phyloP scores from a whole-genome alignment of 2,329 filamentous ascomycete genomes.

The Talaromyces sp. region DNA sequence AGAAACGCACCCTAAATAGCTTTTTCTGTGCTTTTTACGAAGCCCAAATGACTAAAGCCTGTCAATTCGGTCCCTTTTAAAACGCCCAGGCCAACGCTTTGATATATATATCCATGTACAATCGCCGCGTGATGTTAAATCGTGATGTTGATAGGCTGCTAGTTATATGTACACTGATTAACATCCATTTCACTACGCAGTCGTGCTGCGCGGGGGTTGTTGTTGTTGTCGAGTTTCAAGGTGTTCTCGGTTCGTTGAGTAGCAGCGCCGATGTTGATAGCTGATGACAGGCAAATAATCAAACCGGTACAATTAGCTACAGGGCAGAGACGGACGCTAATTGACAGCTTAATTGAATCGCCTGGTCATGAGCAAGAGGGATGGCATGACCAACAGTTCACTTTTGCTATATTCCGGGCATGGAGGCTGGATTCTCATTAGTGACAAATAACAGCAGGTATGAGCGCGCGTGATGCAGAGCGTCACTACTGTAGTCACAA shows the following conservation, averaged over 20 bases:
- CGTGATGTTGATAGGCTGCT: neutral
- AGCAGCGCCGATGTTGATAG: neutral
- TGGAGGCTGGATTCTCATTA: neutral
- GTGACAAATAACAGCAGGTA: neutral
- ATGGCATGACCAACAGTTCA: neutral
- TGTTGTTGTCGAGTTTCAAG: neutral
- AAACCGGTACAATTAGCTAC: neutral
- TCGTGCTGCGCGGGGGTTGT: neutral
- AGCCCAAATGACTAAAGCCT: neutral
- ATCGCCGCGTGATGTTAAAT: neutral
- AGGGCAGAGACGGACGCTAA: slow-evolving; percentile 1
- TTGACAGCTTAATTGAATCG: slow-evolving; percentile 6
- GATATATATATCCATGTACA: neutral
- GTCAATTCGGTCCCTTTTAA: neutral
- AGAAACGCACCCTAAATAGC: neutral
- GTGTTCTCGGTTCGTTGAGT: neutral
- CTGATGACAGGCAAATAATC: neutral
- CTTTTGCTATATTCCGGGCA: neutral
- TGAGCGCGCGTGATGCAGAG: neutral
- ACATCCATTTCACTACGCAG: neutral
- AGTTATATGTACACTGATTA: neutral
- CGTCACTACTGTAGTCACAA: neutral
- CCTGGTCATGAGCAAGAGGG: neutral
- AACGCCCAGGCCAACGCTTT: neutral
- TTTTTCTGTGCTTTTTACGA: neutral